phyloP scores from a whole-genome alignment of 768 basidiomycete genomes.

The Strobilomyces confusus region DNA sequence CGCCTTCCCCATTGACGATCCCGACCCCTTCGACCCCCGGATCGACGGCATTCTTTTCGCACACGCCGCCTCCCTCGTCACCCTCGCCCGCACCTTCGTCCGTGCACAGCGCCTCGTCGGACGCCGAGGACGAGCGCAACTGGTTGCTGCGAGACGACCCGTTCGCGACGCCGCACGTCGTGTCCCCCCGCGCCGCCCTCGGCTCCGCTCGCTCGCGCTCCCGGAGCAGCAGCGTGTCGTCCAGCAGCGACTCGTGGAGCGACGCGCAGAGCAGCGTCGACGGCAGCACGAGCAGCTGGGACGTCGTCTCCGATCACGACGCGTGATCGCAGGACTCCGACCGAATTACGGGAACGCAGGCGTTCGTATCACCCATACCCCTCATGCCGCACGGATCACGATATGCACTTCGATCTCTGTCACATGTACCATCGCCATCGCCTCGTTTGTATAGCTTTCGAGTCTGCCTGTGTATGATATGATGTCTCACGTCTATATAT shows the following conservation, averaged over 20 bases:
- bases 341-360: no score
- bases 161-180: not conserved
- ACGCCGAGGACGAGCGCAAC: constrained; percentile 15
- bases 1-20: constrained; percentile 27
- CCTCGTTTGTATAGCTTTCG: not conserved
- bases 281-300: constrained; percentile 18
- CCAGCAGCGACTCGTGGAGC: constrained; percentile 24
- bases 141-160: not conserved
- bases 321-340: no score
- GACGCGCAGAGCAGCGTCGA: constrained; percentile 23
- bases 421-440: not conserved
- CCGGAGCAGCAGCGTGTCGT: constrained; percentile 15
- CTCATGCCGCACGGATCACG: no score
- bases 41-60: constrained; percentile 14
- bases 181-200: not conserved
- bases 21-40: constrained; percentile 13
- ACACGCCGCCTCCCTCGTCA: constrained; percentile 17
- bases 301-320: constrained; percentile 22
- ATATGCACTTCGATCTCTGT: no score
- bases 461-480: not conserved
- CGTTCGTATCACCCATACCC: no score
- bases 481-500: not conserved
- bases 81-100: constrained; percentile 14
- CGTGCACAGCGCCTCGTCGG: constrained; percentile 1
- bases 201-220: constrained; percentile 1